These are phyloP conservation scores for Papiliotrema flavescens DNA, from an alignment of 1,284 basidiomycete genomes.

Conservation along the genomic window DNA sequence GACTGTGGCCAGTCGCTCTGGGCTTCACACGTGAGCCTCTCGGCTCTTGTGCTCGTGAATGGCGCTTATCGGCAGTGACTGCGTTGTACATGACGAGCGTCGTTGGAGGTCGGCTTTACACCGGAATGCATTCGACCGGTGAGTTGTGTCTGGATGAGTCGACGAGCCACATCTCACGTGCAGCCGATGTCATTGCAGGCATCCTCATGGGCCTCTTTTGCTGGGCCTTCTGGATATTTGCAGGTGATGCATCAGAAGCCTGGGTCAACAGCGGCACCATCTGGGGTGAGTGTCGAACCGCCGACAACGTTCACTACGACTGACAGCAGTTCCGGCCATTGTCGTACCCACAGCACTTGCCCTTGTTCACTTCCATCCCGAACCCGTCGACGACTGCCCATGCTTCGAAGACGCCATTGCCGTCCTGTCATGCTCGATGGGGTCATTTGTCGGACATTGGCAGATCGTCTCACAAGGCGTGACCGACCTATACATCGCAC, in stretches of 20 bases:
- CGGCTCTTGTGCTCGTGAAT: not conserved
- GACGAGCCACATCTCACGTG: not conserved
- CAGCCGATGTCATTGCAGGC: constrained; percentile 68
- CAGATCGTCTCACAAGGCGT: constrained; percentile 26
- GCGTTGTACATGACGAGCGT: constrained; percentile 69
- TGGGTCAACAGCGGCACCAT: constrained; percentile 57
- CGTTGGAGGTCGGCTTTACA: constrained; percentile 84
- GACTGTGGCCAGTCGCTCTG: constrained; percentile 6
- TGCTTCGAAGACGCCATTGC: constrained; percentile 98
- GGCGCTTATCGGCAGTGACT: constrained; percentile 47
- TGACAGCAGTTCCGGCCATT: constrained; percentile 60
- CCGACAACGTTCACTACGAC: not conserved
- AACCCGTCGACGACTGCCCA: constrained; percentile 92
- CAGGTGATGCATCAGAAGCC: constrained; percentile 39
- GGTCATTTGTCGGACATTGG: constrained; percentile 70
- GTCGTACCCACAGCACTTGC: constrained; percentile 64
- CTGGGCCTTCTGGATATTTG: constrained; percentile 58
- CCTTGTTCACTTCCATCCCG: constrained; percentile 81
- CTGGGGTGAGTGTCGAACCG: constrained; percentile 50
- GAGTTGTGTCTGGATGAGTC: not conserved
- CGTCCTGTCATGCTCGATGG: constrained; percentile 77
- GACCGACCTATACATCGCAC: not conserved
- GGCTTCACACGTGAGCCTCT: constrained; percentile 28
- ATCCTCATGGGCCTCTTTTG: constrained; percentile 62
- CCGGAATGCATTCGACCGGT: constrained; percentile 74